Conservation (phyloP, 1,284 basidiomycete genomes). For the Phaffia rhodozyma region DNA sequence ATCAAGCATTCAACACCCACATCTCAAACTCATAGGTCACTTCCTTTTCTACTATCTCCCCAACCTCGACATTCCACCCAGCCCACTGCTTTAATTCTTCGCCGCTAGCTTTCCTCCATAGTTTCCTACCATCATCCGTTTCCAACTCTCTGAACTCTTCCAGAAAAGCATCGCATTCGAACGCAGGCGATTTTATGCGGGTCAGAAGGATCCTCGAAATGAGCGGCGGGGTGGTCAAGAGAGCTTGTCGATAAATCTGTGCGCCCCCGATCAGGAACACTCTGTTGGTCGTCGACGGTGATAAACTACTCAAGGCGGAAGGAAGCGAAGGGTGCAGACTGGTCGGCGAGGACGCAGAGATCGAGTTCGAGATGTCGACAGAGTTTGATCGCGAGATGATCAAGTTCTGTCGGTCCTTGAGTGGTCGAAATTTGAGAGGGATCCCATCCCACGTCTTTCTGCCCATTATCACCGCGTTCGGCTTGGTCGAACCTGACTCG, state of each 20-base stretch:
- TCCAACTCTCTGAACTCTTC: constrained; percentile 49
- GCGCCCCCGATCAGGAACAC: constrained; percentile 84
- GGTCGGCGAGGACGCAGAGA: constrained; percentile 20
- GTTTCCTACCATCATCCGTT: constrained; percentile 20
- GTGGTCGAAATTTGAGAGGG: constrained; percentile 72
- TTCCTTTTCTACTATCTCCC: constrained; percentile 65
- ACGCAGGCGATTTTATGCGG: constrained; percentile 59
- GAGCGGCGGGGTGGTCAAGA: constrained; percentile 38
- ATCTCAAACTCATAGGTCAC: constrained; percentile 81
- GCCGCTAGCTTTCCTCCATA: constrained; percentile 52
- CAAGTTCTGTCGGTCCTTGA: constrained; percentile 64
- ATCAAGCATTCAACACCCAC: constrained; percentile 49
- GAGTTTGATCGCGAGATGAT: constrained; percentile 58
- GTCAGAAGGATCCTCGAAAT: constrained; percentile 79
- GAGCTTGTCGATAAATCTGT: constrained; percentile 61
- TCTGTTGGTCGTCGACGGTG: constrained; percentile 23
- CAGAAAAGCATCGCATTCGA: constrained; percentile 80
- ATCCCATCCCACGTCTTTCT: constrained; percentile 97
- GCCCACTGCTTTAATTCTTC: constrained; percentile 58
- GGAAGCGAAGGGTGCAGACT: constrained; percentile 27
- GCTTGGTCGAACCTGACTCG: constrained; percentile 25
- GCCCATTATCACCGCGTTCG: constrained; percentile 89
- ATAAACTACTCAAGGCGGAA: constrained; percentile 25
- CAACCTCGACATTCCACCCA: constrained; percentile 62
- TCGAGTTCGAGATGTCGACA: constrained; percentile 46